Conservation (phyloP, 352 stramenopile species). For the Phytophthora pini region DNA sequence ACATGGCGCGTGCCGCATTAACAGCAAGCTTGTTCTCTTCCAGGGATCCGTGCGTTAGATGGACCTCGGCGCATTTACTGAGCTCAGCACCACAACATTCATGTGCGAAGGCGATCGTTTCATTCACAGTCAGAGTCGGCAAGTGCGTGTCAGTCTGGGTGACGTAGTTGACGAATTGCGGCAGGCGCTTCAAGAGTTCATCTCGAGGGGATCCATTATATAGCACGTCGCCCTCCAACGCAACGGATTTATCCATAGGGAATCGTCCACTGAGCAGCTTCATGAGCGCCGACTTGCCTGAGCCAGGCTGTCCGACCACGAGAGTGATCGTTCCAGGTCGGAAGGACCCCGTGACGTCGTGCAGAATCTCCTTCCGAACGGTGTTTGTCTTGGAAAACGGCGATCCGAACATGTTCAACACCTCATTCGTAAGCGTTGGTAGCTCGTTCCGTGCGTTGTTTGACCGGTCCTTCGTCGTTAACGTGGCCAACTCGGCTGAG, state of each 20-base stretch:
- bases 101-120: constrained; percentile 17
- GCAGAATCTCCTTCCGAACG: constrained; percentile 18
- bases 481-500: constrained; percentile 43
- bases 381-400: constrained; percentile 45
- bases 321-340: constrained; percentile 19
- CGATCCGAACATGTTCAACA: constrained; percentile 42
- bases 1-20: constrained; percentile 37
- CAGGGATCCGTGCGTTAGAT: constrained; percentile 43
- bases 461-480: constrained; percentile 5
- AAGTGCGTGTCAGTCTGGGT: constrained; percentile 18
- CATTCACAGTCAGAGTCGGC: constrained; percentile 15
- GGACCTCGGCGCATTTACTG: constrained; percentile 20
- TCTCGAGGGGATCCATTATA: constrained; percentile 10
- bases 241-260: constrained; percentile 16
- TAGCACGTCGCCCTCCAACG: constrained; percentile 10
- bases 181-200: constrained; percentile 12
- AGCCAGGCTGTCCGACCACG: constrained; percentile 12
- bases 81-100: constrained; percentile 39
- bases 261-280: constrained; percentile 22
- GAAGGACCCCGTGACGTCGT: constrained; percentile 19
- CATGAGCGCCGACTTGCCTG: constrained; percentile 23
- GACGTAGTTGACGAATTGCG: constrained; percentile 25
- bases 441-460: constrained; percentile 24
- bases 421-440: constrained; percentile 54
- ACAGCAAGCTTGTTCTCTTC: constrained; percentile 55